Evolutionary conservation across 352 stramenopile species (phyloP), one percentile per base, ranked within the genome.

Genomic region (Globisporangium radiosum): DNA sequence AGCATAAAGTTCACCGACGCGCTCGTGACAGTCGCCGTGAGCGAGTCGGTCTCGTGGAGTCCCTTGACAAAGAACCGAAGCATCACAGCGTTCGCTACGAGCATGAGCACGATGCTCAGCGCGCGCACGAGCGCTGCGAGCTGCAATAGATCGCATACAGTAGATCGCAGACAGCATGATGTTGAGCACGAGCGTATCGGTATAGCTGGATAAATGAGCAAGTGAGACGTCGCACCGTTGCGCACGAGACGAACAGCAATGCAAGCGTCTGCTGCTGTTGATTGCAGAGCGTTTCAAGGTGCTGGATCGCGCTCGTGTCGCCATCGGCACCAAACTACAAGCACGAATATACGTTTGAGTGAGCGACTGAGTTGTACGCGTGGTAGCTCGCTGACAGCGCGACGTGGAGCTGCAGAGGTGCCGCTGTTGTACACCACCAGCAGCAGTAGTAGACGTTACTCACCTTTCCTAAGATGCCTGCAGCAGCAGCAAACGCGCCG

Each of bases 11-110:
- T 94, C 47, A 84, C 72, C 3, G 82, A 73, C 5, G 83, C 76
- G 52, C 82, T 92, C 5, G 85, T 92, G 68, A 94, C 80, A 1
- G 85, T 94, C 8, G 85, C 82, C 1, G 85, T 94, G 19, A 94
- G 76, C 17, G 85, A 94, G 68, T 94, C 85, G 13, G 85, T 92
- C 66, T 92, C 82, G 45, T 94, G 85, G 1, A 94, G 63, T 0
- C 82, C 82, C 33, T 87, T 80, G 58, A 94, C 79, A 52, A 94
- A 94, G 68, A 71, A 92, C 63, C 68, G 75, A 53, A 94, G 74
- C 85, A 94, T 94, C 50, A 90, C 54, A 0, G 67, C 75, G 55
- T 94, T 92, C 8, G 72, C 75, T 14, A 57, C 66, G 44, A 94
- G 70, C 85, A 94, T 94, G 13, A 88, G 68, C 0, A 50, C 70